Percentiles rank a stretch among this genome's conserved stretches.
Evolutionary conservation across 192 early-diverging fungal genomes (phyloP).

Genomic region (Tieghemiomyces parasiticus): DNA sequence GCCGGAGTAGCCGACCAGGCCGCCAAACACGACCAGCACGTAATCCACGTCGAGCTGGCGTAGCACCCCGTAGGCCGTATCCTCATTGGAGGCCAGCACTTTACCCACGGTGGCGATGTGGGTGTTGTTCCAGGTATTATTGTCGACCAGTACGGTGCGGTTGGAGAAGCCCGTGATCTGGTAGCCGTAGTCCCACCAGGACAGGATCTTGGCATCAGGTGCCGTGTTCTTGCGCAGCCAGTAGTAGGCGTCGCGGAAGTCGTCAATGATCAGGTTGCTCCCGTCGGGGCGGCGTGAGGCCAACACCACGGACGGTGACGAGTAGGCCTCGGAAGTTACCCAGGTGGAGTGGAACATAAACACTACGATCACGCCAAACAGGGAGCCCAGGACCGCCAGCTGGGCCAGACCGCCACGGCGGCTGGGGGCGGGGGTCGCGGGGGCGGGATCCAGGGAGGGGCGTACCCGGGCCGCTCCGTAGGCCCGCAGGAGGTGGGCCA

Average conservation of each 20-base stretch:
- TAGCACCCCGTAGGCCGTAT: slow-evolving; percentile 85
- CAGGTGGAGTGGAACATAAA: slow-evolving; percentile 98
- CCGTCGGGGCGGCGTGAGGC: slow-evolving; percentile 79
- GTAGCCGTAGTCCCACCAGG: slow-evolving; percentile 99
- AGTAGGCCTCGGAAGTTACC: slow-evolving; percentile 96
- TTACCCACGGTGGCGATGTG: slow-evolving; percentile 98
- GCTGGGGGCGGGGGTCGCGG: slow-evolving; percentile 1
- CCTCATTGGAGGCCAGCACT: slow-evolving; percentile 82
- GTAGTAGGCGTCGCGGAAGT: slow-evolving; percentile 99
- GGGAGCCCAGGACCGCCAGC: slow-evolving; percentile 38
- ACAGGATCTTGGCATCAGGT: slow-evolving; percentile 84
- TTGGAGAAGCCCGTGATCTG: slow-evolving; percentile 99
- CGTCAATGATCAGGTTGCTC: slow-evolving; percentile 92
- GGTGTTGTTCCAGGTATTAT: slow-evolving; percentile 99
- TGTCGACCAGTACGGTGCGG: slow-evolving; percentile 92
- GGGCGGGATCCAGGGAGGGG: slow-evolving; percentile 10
- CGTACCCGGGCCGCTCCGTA: slow-evolving; percentile 29
- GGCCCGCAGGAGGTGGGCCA: slow-evolving; percentile 74
- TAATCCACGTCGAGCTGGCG: slow-evolving; percentile 91
- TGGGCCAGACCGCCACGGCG: slow-evolving; percentile 9
- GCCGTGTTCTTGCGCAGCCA: slow-evolving; percentile 97
- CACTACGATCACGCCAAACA: slow-evolving; percentile 61
- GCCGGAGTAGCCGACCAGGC: slow-evolving; percentile 90
- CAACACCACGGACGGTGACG: slow-evolving; percentile 95
- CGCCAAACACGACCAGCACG: slow-evolving; percentile 94